A percentile compares a stretch with the other conserved stretches of the same genome.
These are phyloP conservation scores for Bruguiera sexangula DNA, from an alignment of 345 rosid genomes.

Conservation along the genomic window DNA sequence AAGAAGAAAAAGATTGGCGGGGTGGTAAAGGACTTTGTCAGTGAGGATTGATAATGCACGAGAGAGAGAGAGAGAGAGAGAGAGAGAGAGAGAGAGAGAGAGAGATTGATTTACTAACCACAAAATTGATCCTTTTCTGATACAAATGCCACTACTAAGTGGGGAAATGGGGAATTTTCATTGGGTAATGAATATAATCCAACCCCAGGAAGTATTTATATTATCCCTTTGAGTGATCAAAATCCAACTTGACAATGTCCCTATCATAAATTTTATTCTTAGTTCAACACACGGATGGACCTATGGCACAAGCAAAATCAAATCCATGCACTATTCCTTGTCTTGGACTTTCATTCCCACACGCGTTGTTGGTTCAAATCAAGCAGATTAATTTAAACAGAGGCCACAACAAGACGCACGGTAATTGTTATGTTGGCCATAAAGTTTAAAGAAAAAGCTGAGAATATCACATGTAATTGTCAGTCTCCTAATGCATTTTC, in stretches of 20 bases:
- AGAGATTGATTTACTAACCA: conserved; percentile 3
- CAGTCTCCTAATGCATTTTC: conserved; percentile 17
- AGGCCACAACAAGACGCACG: conserved; percentile 18
- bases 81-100: conserved; percentile 2
- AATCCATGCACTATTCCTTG: conserved; percentile 12
- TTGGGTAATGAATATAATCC: conserved; percentile 26
- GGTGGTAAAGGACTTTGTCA: conserved; percentile 5
- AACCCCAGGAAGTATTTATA: conserved; percentile 18
- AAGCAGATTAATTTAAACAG: conserved; percentile 22
- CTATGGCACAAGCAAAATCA: conserved; percentile 11
- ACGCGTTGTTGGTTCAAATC: conserved; percentile 31
- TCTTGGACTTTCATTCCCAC: conserved; percentile 22
- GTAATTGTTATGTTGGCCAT: conserved; percentile 25
- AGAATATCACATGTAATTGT: conserved; percentile 24
- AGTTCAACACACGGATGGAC: conserved; percentile 18
- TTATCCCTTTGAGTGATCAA: conserved; percentile 18
- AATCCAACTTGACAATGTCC: conserved; percentile 24
- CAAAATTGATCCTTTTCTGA: neutral
- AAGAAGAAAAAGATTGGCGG: conserved; percentile 6
- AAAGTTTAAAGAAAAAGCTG: conserved; percentile 7
- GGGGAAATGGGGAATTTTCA: conserved; percentile 29
- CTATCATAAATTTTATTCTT: conserved; percentile 20
- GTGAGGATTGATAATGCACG: conserved; percentile 14
- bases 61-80: conserved; percentile 2
- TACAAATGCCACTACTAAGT: conserved; percentile 21